A percentile compares a stretch with the other conserved stretches of the same genome.
These are phyloP conservation scores for Echites panduratus DNA, from an alignment of 257 asterid genomes.

Conservation along the genomic window DNA sequence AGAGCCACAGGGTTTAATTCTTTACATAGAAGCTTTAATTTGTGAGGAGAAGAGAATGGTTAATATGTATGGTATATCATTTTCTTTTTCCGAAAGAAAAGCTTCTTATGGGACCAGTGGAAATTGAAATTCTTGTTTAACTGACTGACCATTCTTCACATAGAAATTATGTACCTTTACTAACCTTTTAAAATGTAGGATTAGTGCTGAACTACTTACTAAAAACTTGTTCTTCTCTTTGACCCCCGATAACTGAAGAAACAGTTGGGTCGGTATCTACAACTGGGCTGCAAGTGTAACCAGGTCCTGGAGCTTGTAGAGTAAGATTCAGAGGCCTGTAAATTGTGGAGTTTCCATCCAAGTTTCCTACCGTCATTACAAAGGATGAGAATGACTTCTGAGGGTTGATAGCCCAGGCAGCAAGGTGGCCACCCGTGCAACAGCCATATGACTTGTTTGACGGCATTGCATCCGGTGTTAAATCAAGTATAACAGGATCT, in stretches of 20 bases:
- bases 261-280: conserved; percentile 45
- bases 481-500: conserved; percentile 43
- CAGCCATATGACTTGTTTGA: conserved; percentile 35
- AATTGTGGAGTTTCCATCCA: conserved; percentile 36
- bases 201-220: conserved; percentile 34
- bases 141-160: not conserved
- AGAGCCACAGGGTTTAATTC: not conserved
- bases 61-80: not conserved
- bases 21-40: no score
- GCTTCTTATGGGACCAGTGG: not conserved
- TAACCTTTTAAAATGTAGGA: not conserved
- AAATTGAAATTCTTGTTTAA: not conserved
- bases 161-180: not conserved
- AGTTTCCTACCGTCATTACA: conserved; percentile 49
- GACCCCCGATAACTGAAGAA: conserved; percentile 44
- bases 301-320: conserved; percentile 56
- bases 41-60: not conserved
- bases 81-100: no score
- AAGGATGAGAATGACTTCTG: conserved; percentile 40
- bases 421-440: conserved; percentile 50
- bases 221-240: conserved; percentile 58
- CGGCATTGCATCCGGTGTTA: conserved; percentile 33
- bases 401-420: conserved; percentile 45
- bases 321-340: conserved; percentile 42
- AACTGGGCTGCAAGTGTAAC: conserved; percentile 50